phyloP scores from a whole-genome alignment of 306 rosid genomes.

The Spatholobus suberectus region DNA sequence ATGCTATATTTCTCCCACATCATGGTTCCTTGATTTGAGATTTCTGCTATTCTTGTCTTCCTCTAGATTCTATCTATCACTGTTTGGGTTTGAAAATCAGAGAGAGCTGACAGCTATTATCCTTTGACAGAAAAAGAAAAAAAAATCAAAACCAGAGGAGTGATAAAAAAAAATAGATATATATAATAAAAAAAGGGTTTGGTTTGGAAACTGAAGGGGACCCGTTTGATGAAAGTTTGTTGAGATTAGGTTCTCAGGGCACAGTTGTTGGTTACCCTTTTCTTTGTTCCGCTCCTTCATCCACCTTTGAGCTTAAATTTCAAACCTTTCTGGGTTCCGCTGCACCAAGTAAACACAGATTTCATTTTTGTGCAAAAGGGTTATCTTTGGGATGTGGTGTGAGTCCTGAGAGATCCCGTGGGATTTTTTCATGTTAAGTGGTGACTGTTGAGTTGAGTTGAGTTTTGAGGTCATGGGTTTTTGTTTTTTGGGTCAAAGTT shows the following conservation, averaged over 20 bases:
- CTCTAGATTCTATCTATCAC: conserved; percentile 50
- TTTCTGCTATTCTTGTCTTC: conserved; percentile 45
- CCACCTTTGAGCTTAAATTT: conserved; percentile 39
- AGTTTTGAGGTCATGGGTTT: conserved; percentile 30
- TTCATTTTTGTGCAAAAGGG: conserved; percentile 37
- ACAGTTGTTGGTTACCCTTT: conserved; percentile 40
- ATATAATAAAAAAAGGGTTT: background rate
- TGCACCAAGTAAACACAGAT: conserved; percentile 27
- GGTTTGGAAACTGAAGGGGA: conserved; percentile 45
- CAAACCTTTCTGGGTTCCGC: conserved; percentile 42
- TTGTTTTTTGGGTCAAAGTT: conserved; percentile 52
- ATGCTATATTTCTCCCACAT: conserved; percentile 27
- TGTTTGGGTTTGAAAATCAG: conserved; percentile 47
- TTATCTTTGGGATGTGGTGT: background rate
- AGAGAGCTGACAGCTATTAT: conserved; percentile 37
- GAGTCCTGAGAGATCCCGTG: background rate
- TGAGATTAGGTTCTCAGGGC: conserved; percentile 46
- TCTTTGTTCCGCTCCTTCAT: conserved; percentile 29
- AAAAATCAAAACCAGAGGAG: background rate
- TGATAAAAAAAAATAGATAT: background rate
- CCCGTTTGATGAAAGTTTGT: conserved; percentile 50
- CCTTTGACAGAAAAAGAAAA: conserved; percentile 28
- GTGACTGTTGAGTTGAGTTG: conserved; percentile 33
- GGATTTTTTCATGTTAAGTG: background rate
- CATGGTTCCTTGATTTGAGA: conserved; percentile 50